phyloP scores from a whole-genome alignment of 441 rosid genomes.

The Adansonia madagascariensis region DNA sequence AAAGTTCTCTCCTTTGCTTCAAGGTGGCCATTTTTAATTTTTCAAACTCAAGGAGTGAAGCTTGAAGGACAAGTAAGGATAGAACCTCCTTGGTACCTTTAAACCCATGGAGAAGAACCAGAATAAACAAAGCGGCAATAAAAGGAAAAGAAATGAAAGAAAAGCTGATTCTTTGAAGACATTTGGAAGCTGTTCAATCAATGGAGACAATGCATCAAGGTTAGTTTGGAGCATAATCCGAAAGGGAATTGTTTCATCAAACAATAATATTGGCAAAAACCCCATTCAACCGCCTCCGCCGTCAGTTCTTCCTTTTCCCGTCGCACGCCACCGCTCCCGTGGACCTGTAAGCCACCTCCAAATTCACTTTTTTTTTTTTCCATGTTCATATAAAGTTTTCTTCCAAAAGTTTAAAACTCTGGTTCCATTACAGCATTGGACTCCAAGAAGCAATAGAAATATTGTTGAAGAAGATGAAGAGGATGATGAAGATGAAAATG shows the following conservation, averaged over 20 bases:
- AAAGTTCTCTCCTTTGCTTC: not conserved
- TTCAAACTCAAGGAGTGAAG: not conserved
- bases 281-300: constrained; percentile 60
- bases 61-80: not conserved
- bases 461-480: constrained; percentile 13
- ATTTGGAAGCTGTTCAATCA: constrained; percentile 32
- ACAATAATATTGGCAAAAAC: constrained; percentile 28
- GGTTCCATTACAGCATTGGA: constrained; percentile 54
- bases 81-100: not conserved
- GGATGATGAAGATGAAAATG: constrained; percentile 40
- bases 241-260: constrained; percentile 52
- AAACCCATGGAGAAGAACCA: constrained; percentile 36
- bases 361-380: not conserved
- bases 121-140: constrained; percentile 14
- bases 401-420: too few relatives aligned
- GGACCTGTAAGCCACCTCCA: constrained; percentile 65
- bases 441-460: constrained; percentile 37
- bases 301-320: constrained; percentile 74
- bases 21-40: not conserved
- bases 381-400: too few relatives aligned
- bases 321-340: constrained; percentile 87
- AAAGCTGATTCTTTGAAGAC: constrained; percentile 25
- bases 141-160: not conserved
- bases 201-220: constrained; percentile 37
- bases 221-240: constrained; percentile 74